Percentiles rank a stretch among this genome's conserved stretches.
These are phyloP conservation scores for Grosmannia serpens DNA, from an alignment of 2,329 filamentous ascomycete species.

Conservation along the genomic window DNA sequence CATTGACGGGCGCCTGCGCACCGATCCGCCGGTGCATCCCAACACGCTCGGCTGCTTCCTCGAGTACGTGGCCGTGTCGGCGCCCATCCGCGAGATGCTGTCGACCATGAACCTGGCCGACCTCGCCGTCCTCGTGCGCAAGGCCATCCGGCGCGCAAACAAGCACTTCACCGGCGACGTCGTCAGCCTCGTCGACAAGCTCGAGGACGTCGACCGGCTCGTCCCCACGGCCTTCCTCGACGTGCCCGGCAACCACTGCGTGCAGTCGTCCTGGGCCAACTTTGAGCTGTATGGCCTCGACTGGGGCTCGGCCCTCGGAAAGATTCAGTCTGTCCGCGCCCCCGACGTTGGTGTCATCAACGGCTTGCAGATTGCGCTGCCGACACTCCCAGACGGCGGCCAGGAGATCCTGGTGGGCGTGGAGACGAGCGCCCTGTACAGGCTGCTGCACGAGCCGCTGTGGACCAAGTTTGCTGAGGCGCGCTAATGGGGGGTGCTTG, in stretches of 20 bases:
- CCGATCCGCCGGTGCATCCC: not conserved
- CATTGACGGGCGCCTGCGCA: not conserved
- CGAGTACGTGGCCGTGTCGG: not conserved
- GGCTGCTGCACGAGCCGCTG: not conserved
- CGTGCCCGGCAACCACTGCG: not conserved
- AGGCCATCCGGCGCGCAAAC: not conserved
- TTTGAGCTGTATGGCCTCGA: not conserved
- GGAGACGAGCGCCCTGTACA: not conserved
- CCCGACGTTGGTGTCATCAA: not conserved
- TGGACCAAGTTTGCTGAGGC: not conserved
- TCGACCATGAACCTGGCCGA: not conserved
- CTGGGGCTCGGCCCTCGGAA: not conserved
- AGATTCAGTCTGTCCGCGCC: not conserved
- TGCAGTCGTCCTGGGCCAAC: not conserved
- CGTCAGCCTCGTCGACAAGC: not conserved
- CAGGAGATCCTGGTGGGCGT: not conserved
- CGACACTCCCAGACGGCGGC: not conserved
- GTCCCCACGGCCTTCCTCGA: not conserved
- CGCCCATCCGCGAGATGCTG: not conserved
- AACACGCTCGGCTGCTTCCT: not conserved
- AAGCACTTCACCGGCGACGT: not conserved
- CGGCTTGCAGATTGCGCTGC: not conserved
- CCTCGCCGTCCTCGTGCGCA: not conserved
- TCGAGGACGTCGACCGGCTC: not conserved
- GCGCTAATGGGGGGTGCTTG: too few relatives aligned